Evolutionary conservation across 1,139 yeast genomes (phyloP), one percentile per base, ranked within the genome.

Genomic region (Geotrichum aggregatum): DNA sequence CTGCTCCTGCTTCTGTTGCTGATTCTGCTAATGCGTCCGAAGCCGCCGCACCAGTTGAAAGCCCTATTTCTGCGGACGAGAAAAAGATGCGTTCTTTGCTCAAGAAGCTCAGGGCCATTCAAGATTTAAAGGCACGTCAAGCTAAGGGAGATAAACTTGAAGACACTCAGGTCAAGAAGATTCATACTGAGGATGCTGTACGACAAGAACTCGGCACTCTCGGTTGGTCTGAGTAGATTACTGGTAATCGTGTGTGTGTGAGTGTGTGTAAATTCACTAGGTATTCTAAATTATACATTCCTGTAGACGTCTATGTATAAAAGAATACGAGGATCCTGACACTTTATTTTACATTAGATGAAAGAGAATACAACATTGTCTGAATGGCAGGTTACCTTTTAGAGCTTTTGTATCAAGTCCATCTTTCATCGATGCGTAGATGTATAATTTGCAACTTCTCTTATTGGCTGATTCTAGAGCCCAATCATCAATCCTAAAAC

Each of bases 41-140:
- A 7, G 59, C 68, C 3, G 50, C 63, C 11, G 61, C 66, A 7
- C 58, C 63, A 11, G n/a, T 24, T 8, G 49, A 59, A 16, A 56
- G 60, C 18, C 22, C 46, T n/a, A 41, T 40, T 16, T 24, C 63
- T 10, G 71, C 83, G 24, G 97, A 91, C 70, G 98, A 92, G 62
- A 92, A 91, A 76, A 89, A 89, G 71, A 84, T 88, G 59, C 80
- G 98, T 67, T 83, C 95, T 24, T 77, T 92, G 66, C 77, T 91
- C 69, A 92, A 92, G 74, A 94, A 94, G 71, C 77, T 92, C 60
- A 80, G 98, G 65, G 98, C 98, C 13, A 92, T 92, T 61, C 96
- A 91, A 68, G 83, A 82, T 49, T 78, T 94, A 64, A 91, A 91
- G 70, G 80, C 80, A 76, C 86, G 91, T 66, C 92, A 87, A 71